Conservation (phyloP, 2,329 filamentous ascomycete genomes). For the Chaetomium strumarium region DNA sequence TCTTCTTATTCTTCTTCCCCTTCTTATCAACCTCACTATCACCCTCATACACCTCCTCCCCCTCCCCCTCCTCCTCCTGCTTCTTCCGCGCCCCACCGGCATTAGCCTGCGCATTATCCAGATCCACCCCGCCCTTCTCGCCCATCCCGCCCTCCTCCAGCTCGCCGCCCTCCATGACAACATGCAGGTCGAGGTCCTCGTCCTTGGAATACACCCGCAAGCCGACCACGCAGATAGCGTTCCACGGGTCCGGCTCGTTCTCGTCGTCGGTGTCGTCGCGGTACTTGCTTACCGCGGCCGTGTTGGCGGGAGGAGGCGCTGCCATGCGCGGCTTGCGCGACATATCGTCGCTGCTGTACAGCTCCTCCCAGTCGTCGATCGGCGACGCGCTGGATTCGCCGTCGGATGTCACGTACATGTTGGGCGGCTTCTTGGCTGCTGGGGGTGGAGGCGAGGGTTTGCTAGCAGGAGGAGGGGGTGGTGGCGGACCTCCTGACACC, state of each 20-base stretch:
- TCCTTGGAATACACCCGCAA: conserved; percentile 56
- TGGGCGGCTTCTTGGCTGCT: conserved; percentile 21
- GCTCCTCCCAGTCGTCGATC: conserved; percentile 52
- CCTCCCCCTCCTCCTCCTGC: conserved; percentile 23
- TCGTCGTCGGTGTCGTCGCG: conserved; percentile 50
- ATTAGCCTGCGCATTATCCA: conserved; percentile 53
- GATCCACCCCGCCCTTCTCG: conserved; percentile 48
- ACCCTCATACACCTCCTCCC: conserved; percentile 29
- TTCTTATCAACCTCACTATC: conserved; percentile 28
- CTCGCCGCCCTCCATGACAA: conserved; percentile 51
- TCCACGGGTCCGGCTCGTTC: conserved; percentile 54
- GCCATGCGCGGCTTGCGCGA: conserved; percentile 43
- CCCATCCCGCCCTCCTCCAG: conserved; percentile 52
- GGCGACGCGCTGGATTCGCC: conserved; percentile 55
- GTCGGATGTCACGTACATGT: conserved; percentile 38
- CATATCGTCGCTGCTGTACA: conserved; percentile 55
- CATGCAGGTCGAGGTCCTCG: conserved; percentile 45
- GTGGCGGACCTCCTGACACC: conserved; percentile 23
- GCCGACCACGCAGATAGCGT: conserved; percentile 56
- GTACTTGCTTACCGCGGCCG: conserved; percentile 25
- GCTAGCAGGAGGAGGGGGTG: conserved; percentile 1
- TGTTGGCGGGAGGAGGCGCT: conserved; percentile 29
- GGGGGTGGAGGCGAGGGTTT: conserved; percentile 4
- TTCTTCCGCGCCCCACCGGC: conserved; percentile 42
- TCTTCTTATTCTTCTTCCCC: conserved; percentile 7